Evolutionary conservation across 1,284 basidiomycete species (phyloP).

Genomic region (Laetiporus sulphureus): DNA sequence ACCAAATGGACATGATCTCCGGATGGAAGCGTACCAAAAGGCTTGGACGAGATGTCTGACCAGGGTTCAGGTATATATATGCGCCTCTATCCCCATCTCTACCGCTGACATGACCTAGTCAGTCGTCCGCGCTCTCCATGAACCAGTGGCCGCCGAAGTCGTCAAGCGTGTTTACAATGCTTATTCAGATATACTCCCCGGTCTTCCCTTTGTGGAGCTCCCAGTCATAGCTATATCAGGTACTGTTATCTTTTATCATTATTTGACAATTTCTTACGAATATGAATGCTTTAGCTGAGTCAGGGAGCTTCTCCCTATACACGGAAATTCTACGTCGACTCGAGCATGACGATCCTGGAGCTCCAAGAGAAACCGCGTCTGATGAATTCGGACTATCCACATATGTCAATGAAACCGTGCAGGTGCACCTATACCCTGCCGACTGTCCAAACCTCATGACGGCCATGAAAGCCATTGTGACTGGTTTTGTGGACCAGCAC

Average conservation of each 20-base stretch:
- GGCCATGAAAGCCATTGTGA: constrained; percentile 51
- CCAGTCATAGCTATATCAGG: constrained; percentile 47
- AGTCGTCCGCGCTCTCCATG: constrained; percentile 21
- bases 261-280: constrained; percentile 2
- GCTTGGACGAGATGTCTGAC: constrained; percentile 27
- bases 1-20: constrained; percentile 23
- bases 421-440: constrained; percentile 44
- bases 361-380: too few relatives aligned
- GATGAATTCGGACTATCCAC: too few relatives aligned
- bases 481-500: constrained; percentile 39
- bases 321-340: constrained; percentile 35
- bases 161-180: constrained; percentile 18
- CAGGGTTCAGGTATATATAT: constrained; percentile 25
- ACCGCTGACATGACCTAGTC: constrained; percentile 10
- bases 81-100: neutral
- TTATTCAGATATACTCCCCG: constrained; percentile 29
- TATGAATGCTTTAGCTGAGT: constrained; percentile 16
- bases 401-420: constrained; percentile 28
- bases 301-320: constrained; percentile 36
- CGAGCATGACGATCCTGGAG: too few relatives aligned
- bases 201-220: constrained; percentile 56
- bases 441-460: constrained; percentile 48
- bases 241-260: constrained; percentile 17
- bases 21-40: constrained; percentile 22
- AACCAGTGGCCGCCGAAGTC: constrained; percentile 20